Conservation (phyloP, 768 basidiomycete genomes). For the Cystobasidium tubakii region DNA sequence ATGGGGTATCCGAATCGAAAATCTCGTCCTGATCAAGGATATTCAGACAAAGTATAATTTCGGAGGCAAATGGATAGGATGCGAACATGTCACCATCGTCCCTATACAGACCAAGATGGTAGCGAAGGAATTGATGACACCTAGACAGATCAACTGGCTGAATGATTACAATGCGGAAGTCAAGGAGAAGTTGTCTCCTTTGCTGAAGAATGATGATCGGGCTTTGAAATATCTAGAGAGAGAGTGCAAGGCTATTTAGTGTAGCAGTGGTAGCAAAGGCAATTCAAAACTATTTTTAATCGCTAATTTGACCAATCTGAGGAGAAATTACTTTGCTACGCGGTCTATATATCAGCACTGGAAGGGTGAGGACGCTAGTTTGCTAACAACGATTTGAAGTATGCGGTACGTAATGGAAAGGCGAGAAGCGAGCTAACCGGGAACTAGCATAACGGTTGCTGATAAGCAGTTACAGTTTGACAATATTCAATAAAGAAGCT, state of each 20-base stretch:
- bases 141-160: conserved; percentile 71
- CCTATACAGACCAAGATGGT: conserved; percentile 84
- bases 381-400: too few species aligned
- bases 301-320: too few species aligned
- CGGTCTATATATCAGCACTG: neutral
- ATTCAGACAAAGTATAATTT: conserved; percentile 59
- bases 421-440: too few species aligned
- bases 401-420: too few species aligned
- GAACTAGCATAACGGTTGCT: too few species aligned
- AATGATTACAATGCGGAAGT: conserved; percentile 75
- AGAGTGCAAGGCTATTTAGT: conserved; percentile 36
- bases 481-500: too few species aligned
- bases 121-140: conserved; percentile 59
- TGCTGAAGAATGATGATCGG: conserved; percentile 56
- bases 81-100: conserved; percentile 82
- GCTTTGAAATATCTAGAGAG: conserved; percentile 48
- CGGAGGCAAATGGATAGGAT: conserved; percentile 72
- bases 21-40: conserved; percentile 69
- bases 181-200: conserved; percentile 64
- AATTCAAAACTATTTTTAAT: too few species aligned
- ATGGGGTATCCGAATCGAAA: conserved; percentile 91
- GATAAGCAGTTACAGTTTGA: too few species aligned
- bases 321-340: too few species aligned
- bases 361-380: too few species aligned
- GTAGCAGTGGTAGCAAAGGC: neutral